Evolutionary conservation across 495 filamentous ascomycete genomes (phyloP).

Genomic region (Neurospora hispaniola): DNA sequence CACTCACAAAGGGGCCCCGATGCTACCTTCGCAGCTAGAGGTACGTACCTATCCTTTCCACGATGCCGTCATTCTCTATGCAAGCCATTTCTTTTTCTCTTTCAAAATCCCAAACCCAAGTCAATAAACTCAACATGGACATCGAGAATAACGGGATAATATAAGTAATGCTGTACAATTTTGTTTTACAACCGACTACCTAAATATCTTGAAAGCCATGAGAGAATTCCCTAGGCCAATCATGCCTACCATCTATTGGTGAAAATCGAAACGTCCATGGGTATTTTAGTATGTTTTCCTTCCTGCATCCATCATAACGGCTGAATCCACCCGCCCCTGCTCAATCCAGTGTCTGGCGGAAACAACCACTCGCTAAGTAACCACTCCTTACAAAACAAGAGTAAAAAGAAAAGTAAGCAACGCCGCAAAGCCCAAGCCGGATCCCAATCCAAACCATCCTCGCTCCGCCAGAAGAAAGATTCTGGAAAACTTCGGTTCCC

Average conservation of each 20-base stretch:
- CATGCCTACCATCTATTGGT: background rate
- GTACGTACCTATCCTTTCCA: background rate
- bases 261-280: background rate
- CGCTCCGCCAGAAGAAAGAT: background rate
- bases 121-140: background rate
- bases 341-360: background rate
- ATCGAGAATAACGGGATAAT: background rate
- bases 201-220: background rate
- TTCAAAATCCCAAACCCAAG: background rate
- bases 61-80: slow-evolving; percentile 1
- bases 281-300: background rate
- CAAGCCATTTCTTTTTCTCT: background rate
- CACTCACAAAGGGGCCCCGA: background rate
- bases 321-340: background rate
- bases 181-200: background rate
- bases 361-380: background rate
- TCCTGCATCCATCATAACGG: background rate
- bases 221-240: background rate
- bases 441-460: background rate
- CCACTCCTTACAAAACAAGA: background rate
- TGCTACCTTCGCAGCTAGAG: background rate
- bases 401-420: background rate
- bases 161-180: background rate
- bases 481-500: background rate
- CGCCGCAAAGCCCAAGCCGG: background rate